phyloP scores from a whole-genome alignment of 352 stramenopile species.

The Pythium vanterpoolii region DNA sequence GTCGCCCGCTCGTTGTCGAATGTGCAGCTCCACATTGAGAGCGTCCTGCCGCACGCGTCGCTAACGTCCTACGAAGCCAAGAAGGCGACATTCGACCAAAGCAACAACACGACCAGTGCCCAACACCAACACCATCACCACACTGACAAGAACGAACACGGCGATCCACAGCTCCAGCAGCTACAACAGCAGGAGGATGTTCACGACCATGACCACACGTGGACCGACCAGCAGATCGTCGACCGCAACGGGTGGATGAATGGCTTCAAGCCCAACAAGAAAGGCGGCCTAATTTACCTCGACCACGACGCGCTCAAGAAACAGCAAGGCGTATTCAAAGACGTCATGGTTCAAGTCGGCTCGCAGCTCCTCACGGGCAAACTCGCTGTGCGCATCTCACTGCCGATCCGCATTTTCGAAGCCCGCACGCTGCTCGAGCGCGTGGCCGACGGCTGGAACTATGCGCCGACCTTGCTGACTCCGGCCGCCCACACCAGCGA shows the following conservation, averaged over 20 bases:
- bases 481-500: conserved; percentile 56
- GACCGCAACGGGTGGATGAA: conserved; percentile 62
- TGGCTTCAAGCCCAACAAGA: conserved; percentile 67
- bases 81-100: conserved; percentile 18
- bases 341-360: conserved; percentile 73
- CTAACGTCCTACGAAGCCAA: conserved; percentile 28
- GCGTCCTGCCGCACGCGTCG: conserved; percentile 42
- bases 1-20: conserved; percentile 33
- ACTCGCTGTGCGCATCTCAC: conserved; percentile 61
- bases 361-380: conserved; percentile 68
- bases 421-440: conserved; percentile 66
- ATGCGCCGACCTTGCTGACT: conserved; percentile 69
- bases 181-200: conserved; percentile 2
- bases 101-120: conserved; percentile 3
- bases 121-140: neutral
- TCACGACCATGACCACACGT: conserved; percentile 25
- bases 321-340: conserved; percentile 78
- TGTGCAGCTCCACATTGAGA: conserved; percentile 56
- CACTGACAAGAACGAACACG: conserved; percentile 4
- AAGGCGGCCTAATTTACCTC: conserved; percentile 59
- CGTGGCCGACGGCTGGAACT: conserved; percentile 73
- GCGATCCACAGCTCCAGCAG: conserved; percentile 1
- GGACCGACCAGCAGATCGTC: conserved; percentile 43
- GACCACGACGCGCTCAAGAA: conserved; percentile 72
- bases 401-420: conserved; percentile 79